Evolutionary conservation across 2,329 filamentous ascomycete species (phyloP), one percentile per base, ranked within the genome.

Genomic region (Stachybotrys elegans): DNA sequence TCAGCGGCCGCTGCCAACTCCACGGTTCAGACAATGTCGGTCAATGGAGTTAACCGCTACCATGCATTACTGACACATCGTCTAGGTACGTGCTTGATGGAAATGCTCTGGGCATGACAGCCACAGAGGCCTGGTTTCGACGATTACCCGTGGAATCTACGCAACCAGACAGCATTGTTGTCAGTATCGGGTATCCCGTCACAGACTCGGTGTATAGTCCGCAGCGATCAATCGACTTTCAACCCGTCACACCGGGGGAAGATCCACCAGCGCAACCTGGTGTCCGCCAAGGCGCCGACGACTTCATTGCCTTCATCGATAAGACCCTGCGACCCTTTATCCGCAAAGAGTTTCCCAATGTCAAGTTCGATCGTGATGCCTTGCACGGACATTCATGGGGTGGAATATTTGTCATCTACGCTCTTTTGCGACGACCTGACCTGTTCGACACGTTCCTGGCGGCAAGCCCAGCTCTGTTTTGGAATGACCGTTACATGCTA

Each of bases 301-400:
- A 37, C 19, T 37, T 37, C 34, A 37, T 37, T 17, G 34, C 34
- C 5, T 37, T 37, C 34, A 37, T 37, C 20, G 34, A 37, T 13
- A 21, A 37, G 16, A 37, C 34, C 19, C 20, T 37, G 19, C 34
- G 34, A 21, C 34, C 34, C 20, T 37, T 37, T 37, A 19, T 37
- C 16, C 34, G 20, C 19, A 37, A 37, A 6, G 20, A 37, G n/a
- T 37, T 37, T 20, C 34, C 34, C 6, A 17, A 17, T 5, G 34
- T 37, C 5, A 19, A 4, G n/a, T 37, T 37, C 20, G 34, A 37
- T 37, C 34, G 34, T 21, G 34, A 37, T 13, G 34, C 34, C 12
- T 13, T 37, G 4, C 20, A 37, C 19, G 34, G 34, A 20, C 34
- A 37, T 37, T 37, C 34, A 6, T 37, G 34, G 34, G 34, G 34